Conservation (phyloP, 1,284 basidiomycete species). For the Waitea zeae region DNA sequence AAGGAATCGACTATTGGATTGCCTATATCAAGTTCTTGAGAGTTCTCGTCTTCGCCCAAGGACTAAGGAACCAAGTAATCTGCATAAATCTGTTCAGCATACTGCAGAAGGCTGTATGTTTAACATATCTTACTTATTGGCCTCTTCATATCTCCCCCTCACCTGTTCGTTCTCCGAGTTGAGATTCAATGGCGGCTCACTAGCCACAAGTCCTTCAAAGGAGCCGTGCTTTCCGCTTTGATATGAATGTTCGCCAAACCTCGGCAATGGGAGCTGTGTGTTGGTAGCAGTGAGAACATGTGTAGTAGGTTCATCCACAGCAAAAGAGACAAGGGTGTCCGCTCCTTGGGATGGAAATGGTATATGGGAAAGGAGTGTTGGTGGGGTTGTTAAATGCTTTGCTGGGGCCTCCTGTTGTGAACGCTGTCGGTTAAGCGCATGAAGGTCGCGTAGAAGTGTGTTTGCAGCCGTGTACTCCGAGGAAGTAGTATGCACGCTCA, state of each 20-base stretch:
- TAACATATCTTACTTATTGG: constrained; percentile 31
- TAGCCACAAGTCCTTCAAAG: neutral
- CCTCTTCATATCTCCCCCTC: constrained; percentile 40
- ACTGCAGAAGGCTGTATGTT: constrained; percentile 2
- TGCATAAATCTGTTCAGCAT: constrained; percentile 9
- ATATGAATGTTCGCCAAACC: neutral
- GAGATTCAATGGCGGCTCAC: constrained; percentile 3
- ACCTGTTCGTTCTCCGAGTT: constrained; percentile 30
- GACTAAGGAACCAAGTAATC: constrained; percentile 38
- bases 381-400: too few relatives aligned
- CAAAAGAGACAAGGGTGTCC: constrained; percentile 2
- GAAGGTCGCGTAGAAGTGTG: constrained; percentile 45
- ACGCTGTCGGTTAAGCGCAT: constrained; percentile 45
- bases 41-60: constrained; percentile 43
- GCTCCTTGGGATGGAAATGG: neutral
- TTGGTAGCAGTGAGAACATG: neutral
- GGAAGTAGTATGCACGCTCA: constrained; percentile 12
- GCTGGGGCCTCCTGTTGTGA: too few relatives aligned
- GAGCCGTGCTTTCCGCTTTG: neutral
- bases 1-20: too few relatives aligned
- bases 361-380: too few relatives aligned
- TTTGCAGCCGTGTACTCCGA: constrained; percentile 37
- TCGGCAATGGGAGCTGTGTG: neutral
- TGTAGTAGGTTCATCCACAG: neutral
- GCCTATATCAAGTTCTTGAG: too few relatives aligned